Base-by-base conservation (phyloP, 805 yeast genomes). In the Candida hungchunana region DNA sequence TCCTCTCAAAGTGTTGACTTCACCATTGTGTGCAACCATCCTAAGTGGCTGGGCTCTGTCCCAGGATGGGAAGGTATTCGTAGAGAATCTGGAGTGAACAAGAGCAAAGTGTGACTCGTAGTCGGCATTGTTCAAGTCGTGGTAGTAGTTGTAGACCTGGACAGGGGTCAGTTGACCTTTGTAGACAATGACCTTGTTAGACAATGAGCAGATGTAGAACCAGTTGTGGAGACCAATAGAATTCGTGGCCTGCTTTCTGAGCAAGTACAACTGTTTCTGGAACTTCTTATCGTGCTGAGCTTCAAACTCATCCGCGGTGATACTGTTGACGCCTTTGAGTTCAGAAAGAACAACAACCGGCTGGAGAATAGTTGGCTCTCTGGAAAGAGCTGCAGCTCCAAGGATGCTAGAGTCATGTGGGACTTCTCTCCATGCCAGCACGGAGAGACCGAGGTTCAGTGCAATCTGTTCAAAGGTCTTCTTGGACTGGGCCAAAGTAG, bases 31-130 rank as follows among this genome's bases (percentile, higher is more conserved):
- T 26, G 98, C 98, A 21, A 95, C 86, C 82, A 94, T 82, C 62
- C 97, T 74, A 56, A 90, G 73, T 32, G 98, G 98, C 66, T 90
- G 98, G 17, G 98, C 97, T 64, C 98, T 79, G 66, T 93, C 98
- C 98, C 98, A 90, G n/a, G 96, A 87, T 31, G 98, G 98, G 77
- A 90, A 90, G 32, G 98, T 90, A 64, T 90, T 90, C 21, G 98
- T 90, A 39, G 97, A 88, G 72, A 90, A 90, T 60, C 98, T 79
- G 17, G 97, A 89, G 67, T 90, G 98, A 34, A 90, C 97, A 27
- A 90, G 73, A 12, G 97, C 95, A 71, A 93, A 86, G 58, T 89
- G 97, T 30, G 94, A 93, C 66, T 87, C 90, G 63, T 79, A 90
- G 56, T 88, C 93, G 18, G 88, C 90, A 60, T 87, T 88, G 44